Conservation (phyloP, 129 eudicot species). For the Apium graveolens region DNA sequence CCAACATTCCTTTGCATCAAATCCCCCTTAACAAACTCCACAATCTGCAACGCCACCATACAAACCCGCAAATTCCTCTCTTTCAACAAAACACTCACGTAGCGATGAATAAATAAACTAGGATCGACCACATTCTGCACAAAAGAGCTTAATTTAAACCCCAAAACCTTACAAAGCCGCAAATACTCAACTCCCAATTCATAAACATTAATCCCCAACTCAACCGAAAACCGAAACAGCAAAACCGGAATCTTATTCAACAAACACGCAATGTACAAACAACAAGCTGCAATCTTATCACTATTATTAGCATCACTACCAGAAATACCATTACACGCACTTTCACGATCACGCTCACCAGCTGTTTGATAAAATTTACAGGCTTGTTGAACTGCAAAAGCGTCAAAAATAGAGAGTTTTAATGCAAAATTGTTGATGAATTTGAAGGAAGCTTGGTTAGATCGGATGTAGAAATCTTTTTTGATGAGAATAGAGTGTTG, state of each 20-base stretch:
- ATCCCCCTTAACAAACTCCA: constrained; percentile 62
- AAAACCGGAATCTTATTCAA: constrained; percentile 49
- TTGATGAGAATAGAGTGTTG: background rate
- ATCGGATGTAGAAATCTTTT: background rate
- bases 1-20: constrained; percentile 93
- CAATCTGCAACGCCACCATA: constrained; percentile 53
- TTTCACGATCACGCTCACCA: constrained; percentile 19
- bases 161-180: constrained; percentile 56
- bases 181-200: constrained; percentile 67
- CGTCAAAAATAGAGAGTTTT: background rate
- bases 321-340: background rate
- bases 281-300: constrained; percentile 51
- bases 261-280: constrained; percentile 70
- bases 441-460: background rate
- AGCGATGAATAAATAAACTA: constrained; percentile 70
- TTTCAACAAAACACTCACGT: constrained; percentile 35
- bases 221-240: constrained; percentile 58
- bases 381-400: background rate
- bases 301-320: constrained; percentile 53
- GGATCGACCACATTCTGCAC: constrained; percentile 79
- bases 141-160: constrained; percentile 52
- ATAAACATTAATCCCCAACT: constrained; percentile 60
- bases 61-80: constrained; percentile 32
- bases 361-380: constrained; percentile 40
- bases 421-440: background rate